Evolutionary conservation across 1,284 basidiomycete genomes (phyloP).

Genomic region (Inonotus hispidus): DNA sequence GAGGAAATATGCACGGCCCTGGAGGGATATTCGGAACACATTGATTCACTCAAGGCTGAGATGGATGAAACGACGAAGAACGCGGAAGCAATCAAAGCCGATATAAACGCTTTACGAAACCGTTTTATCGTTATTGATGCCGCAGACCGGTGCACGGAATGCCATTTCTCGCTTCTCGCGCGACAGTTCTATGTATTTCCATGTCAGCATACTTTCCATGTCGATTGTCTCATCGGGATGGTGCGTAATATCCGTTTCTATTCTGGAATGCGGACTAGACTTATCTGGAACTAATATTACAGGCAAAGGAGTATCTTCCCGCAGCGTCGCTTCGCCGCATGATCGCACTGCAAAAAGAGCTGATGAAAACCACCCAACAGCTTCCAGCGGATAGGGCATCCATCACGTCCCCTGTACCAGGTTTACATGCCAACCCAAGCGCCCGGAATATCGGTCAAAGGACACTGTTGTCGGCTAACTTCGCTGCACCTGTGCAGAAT

Average conservation of each 20-base stretch:
- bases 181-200: constrained; percentile 98
- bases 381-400: constrained; percentile 31
- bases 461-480: constrained; percentile 68
- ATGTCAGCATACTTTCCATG: constrained; percentile 94
- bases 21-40: constrained; percentile 90
- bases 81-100: constrained; percentile 90
- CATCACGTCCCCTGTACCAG: constrained; percentile 28
- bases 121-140: constrained; percentile 94
- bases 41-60: constrained; percentile 85
- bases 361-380: constrained; percentile 51
- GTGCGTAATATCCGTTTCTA: constrained; percentile 43
- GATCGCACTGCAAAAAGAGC: constrained; percentile 76
- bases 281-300: constrained; percentile 15
- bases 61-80: constrained; percentile 95
- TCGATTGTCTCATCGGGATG: constrained; percentile 88
- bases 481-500: constrained; percentile 53
- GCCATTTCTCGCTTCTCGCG: constrained; percentile 69
- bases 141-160: constrained; percentile 82
- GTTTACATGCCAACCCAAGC: constrained; percentile 37
- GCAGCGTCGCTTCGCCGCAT: constrained; percentile 78
- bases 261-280: neutral
- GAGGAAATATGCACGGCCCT: constrained; percentile 96
- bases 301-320: constrained; percentile 90
- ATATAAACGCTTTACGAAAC: constrained; percentile 80
- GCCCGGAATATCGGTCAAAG: constrained; percentile 39